These are phyloP conservation scores for Tulasnella sp. DNA, from an alignment of 768 basidiomycete species.

Conservation along the genomic window DNA sequence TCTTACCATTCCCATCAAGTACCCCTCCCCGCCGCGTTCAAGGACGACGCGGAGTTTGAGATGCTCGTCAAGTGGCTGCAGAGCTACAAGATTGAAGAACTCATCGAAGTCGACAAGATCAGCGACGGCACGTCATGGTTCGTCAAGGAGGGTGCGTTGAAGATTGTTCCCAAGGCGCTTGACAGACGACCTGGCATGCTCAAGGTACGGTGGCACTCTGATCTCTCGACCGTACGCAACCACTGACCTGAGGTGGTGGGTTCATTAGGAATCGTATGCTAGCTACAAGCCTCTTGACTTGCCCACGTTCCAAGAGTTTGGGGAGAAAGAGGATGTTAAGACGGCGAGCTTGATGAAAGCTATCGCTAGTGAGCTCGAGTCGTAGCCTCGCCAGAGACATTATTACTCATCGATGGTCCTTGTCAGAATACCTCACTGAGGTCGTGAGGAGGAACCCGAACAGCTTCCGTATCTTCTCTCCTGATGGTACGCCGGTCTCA, in stretches of 20 bases:
- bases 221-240: neutral
- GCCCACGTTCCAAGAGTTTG: conserved; percentile 46
- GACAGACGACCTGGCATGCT: conserved; percentile 57
- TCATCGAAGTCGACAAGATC: conserved; percentile 37
- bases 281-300: conserved; percentile 48
- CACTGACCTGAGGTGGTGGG: neutral
- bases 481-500: conserved; percentile 37
- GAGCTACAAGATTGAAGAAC: conserved; percentile 55
- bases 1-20: conserved; percentile 85
- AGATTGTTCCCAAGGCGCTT: conserved; percentile 41
- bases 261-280: conserved; percentile 42
- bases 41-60: conserved; percentile 46
- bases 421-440: conserved; percentile 26
- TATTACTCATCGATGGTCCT: neutral
- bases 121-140: conserved; percentile 1
- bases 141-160: conserved; percentile 37
- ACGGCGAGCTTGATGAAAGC: conserved; percentile 72
- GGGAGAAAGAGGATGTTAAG: conserved; percentile 32
- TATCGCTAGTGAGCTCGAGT: conserved; percentile 30
- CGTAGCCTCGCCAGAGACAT: neutral
- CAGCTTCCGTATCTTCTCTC: conserved; percentile 84
- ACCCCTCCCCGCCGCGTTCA: conserved; percentile 64
- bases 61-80: conserved; percentile 60
- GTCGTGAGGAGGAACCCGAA: conserved; percentile 53
- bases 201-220: conserved; percentile 22